Percentiles rank a stretch among this genome's conserved stretches.
Evolutionary conservation across 2,329 filamentous ascomycete species (phyloP).

Genomic region (Chrysoporthe austroafricana): DNA sequence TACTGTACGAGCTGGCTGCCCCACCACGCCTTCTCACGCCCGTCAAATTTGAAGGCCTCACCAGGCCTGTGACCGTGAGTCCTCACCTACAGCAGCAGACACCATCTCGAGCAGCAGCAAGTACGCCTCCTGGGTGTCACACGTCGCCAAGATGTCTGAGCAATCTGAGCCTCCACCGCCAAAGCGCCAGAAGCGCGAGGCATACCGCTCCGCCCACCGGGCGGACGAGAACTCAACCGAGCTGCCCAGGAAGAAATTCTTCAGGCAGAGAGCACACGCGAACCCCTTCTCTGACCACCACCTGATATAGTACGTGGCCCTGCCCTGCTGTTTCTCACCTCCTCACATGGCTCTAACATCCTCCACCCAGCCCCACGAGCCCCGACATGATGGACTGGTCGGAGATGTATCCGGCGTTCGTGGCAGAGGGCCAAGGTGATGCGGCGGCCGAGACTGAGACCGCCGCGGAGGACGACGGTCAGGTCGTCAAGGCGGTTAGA

Average conservation of each 20-base stretch:
- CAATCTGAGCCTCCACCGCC: background rate
- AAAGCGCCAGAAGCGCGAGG: slow-evolving; percentile 68
- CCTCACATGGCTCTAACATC: slow-evolving; percentile 17
- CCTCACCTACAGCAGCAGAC: background rate
- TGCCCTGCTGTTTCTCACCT: background rate
- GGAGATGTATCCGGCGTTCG: slow-evolving; percentile 76
- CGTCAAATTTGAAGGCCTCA: slow-evolving; percentile 21
- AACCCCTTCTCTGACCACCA: slow-evolving; percentile 97
- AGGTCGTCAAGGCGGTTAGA: slow-evolving; percentile 29
- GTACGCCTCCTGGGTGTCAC: background rate
- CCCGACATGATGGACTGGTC: slow-evolving; percentile 93
- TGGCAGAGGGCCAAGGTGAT: slow-evolving; percentile 43
- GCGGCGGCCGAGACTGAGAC: slow-evolving; percentile 27
- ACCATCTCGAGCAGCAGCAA: background rate
- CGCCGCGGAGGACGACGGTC: slow-evolving; percentile 19
- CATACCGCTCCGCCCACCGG: slow-evolving; percentile 61
- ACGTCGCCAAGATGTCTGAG: background rate
- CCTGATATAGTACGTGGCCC: slow-evolving; percentile 67
- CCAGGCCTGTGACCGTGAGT: slow-evolving; percentile 14
- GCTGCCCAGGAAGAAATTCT: slow-evolving; percentile 93
- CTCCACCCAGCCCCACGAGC: slow-evolving; percentile 65
- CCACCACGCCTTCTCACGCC: slow-evolving; percentile 13
- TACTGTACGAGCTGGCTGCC: background rate
- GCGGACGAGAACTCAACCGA: slow-evolving; percentile 56
- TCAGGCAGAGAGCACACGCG: slow-evolving; percentile 92